Conservation (phyloP, 495 filamentous ascomycete genomes). For the Beverwykella pulmonaria region DNA sequence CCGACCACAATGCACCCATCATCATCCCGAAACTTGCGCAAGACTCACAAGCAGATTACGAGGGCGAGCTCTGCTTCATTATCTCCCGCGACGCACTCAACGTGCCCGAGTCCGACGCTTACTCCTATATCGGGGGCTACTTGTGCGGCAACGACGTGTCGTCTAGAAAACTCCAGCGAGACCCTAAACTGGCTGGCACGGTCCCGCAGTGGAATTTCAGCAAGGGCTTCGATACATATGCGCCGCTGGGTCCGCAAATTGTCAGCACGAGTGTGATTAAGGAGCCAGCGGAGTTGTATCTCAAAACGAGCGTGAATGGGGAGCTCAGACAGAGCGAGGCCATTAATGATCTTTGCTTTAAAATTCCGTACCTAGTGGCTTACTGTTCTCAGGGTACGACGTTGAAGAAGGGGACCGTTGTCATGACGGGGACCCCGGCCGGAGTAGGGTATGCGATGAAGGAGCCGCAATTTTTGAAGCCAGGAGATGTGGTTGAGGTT, state of each 20-base stretch:
- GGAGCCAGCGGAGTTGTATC: constrained; percentile 37
- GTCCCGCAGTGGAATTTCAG: constrained; percentile 47
- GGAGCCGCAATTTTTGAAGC: constrained; percentile 57
- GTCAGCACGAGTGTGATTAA: constrained; percentile 40
- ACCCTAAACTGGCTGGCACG: constrained; percentile 45
- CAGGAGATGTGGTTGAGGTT: constrained; percentile 64
- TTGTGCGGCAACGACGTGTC: constrained; percentile 56
- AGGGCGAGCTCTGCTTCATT: constrained; percentile 55
- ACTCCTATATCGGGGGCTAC: constrained; percentile 55
- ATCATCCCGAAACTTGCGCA: constrained; percentile 55
- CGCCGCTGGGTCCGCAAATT: constrained; percentile 48
- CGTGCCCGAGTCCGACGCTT: constrained; percentile 48
- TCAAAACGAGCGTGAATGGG: constrained; percentile 50
- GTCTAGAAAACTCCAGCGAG: constrained; percentile 52
- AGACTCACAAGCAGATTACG: constrained; percentile 56
- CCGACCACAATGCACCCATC: constrained; percentile 49
- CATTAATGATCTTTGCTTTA: constrained; percentile 49
- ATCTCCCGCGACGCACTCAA: constrained; percentile 54
- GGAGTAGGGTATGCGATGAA: constrained; percentile 57
- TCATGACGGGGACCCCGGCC: constrained; percentile 45
- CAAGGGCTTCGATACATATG: constrained; percentile 48
- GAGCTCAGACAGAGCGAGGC: constrained; percentile 47
- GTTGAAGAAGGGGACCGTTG: constrained; percentile 42
- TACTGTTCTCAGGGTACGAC: constrained; percentile 44
- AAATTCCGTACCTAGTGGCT: constrained; percentile 40